phyloP scores from a whole-genome alignment of 2,329 filamentous ascomycete genomes.

The Graphilbum sp. region DNA sequence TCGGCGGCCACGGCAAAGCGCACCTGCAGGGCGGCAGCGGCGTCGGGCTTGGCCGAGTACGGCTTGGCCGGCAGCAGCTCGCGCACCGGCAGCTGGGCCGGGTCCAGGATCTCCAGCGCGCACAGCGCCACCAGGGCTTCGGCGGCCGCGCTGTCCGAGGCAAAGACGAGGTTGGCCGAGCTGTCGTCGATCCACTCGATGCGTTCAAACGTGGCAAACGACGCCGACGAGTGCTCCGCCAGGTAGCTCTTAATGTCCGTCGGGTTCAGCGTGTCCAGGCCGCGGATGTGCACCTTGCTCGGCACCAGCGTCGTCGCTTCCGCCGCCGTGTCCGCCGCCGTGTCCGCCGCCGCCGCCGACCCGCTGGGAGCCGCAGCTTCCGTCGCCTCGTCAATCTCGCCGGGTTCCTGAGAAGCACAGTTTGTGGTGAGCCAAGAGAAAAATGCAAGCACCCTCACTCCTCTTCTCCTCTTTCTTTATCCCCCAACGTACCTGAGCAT shows the following conservation, averaged over 20 bases:
- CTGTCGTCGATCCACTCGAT: slow-evolving; percentile 94
- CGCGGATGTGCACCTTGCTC: slow-evolving; percentile 68
- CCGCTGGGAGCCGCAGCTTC: slow-evolving; percentile 5
- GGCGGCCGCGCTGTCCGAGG: slow-evolving; percentile 31
- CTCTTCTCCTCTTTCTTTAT: too few species aligned
- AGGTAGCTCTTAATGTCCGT: slow-evolving; percentile 65
- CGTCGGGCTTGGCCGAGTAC: slow-evolving; percentile 50
- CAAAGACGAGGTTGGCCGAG: slow-evolving; percentile 75
- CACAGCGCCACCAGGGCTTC: slow-evolving; percentile 39
- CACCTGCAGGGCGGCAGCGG: slow-evolving; percentile 53
- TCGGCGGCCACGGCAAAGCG: slow-evolving; percentile 61
- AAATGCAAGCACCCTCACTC: too few species aligned
- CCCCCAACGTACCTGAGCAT: slow-evolving; percentile 11
- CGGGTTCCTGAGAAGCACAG: slow-evolving; percentile 17
- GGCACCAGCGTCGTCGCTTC: slow-evolving; percentile 14
- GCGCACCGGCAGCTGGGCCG: slow-evolving; percentile 37
- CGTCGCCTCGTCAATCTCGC: slow-evolving; percentile 21
- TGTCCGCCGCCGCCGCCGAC: slow-evolving; percentile 7
- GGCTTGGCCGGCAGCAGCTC: slow-evolving; percentile 55
- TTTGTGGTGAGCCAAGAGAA: not conserved
- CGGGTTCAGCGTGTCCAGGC: slow-evolving; percentile 68
- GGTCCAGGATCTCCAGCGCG: slow-evolving; percentile 33
- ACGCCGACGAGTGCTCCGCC: slow-evolving; percentile 43
- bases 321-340: not conserved
- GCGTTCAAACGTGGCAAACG: slow-evolving; percentile 35